Percentiles rank a stretch among this genome's conserved stretches.
Evolutionary conservation across 768 basidiomycete species (phyloP).

Genomic region (Antrodiella citrinella): DNA sequence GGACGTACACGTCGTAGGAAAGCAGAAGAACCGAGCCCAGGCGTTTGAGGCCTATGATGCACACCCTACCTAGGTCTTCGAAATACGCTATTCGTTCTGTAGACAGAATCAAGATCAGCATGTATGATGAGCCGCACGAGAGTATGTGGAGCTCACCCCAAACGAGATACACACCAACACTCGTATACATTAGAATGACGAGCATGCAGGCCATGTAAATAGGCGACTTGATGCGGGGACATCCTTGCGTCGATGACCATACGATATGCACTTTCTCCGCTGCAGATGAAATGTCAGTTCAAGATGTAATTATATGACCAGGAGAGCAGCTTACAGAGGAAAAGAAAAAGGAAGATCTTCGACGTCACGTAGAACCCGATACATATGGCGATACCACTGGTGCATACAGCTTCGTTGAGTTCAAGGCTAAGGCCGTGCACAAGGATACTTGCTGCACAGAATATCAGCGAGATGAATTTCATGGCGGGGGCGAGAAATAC

Average conservation of each 20-base stretch:
- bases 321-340: constrained; percentile 27
- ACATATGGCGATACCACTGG: constrained; percentile 36
- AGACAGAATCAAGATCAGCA: too few relatives aligned
- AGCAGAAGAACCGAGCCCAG: constrained; percentile 37
- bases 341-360: constrained; percentile 40
- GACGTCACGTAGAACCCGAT: constrained; percentile 33
- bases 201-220: constrained; percentile 33
- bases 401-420: constrained; percentile 27
- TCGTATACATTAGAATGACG: constrained; percentile 29
- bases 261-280: constrained; percentile 41
- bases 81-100: constrained; percentile 32
- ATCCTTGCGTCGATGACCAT: constrained; percentile 29
- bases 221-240: constrained; percentile 29
- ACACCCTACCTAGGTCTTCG: constrained; percentile 26
- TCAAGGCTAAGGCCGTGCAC: constrained; percentile 39
- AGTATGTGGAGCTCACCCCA: constrained; percentile 11
- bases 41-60: constrained; percentile 39
- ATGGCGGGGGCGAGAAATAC: too few relatives aligned
- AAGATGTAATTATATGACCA: not conserved
- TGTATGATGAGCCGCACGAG: constrained; percentile 24
- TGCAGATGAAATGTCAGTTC: constrained; percentile 8
- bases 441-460: constrained; percentile 30
- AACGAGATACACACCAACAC: constrained; percentile 25
- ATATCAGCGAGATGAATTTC: too few relatives aligned
- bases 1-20: constrained; percentile 38